Conservation (phyloP, 106 monocot genomes). For the Phalaenopsis equestris region DNA sequence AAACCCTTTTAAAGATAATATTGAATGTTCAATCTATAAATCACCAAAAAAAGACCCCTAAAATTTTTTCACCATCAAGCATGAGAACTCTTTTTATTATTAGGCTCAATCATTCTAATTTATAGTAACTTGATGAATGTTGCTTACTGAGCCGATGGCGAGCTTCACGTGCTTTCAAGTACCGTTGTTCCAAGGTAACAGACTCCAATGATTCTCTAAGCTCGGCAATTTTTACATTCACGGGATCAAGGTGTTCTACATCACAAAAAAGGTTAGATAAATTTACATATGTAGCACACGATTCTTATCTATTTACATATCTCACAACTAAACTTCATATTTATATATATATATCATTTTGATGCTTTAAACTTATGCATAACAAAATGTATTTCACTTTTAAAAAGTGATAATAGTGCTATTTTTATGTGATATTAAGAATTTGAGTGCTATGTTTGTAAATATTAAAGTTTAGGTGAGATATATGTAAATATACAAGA, state of each 20-base stretch:
- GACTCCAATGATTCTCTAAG: conserved; percentile 94
- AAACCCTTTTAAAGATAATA: background rate
- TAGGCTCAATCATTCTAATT: background rate
- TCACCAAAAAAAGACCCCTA: background rate
- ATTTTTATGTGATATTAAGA: too few relatives aligned
- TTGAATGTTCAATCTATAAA: background rate
- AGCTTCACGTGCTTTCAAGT: conserved; percentile 86
- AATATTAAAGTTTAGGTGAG: too few relatives aligned
- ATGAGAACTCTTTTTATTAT: background rate
- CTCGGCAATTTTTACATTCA: conserved; percentile 94
- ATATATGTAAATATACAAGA: too few relatives aligned
- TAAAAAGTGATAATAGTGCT: too few relatives aligned
- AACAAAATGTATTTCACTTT: too few relatives aligned
- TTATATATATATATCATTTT: too few relatives aligned
- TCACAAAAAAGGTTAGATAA: background rate
- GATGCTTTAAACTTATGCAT: too few relatives aligned
- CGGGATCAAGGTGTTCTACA: conserved; percentile 92
- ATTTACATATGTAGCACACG: too few relatives aligned
- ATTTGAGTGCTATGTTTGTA: too few relatives aligned
- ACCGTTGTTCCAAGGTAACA: conserved; percentile 81
- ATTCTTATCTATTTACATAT: too few relatives aligned
- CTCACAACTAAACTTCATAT: too few relatives aligned
- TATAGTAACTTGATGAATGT: background rate
- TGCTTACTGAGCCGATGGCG: conserved; percentile 89
- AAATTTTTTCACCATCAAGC: background rate